Base-by-base conservation (phyloP, 768 basidiomycete genomes). In the Termitomyces sp. region DNA sequence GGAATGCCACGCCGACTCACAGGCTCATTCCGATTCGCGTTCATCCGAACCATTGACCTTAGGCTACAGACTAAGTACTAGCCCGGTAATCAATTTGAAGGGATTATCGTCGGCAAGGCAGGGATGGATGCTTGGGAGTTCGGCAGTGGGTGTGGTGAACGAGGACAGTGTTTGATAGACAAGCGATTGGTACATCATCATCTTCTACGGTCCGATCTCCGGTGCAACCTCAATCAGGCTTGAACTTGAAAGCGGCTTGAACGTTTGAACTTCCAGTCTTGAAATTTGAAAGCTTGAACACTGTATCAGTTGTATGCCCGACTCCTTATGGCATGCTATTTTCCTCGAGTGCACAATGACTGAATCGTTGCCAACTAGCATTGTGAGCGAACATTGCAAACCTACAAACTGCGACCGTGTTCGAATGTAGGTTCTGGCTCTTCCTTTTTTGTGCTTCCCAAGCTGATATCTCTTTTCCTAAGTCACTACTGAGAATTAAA, bases 21-120 rank as follows among this genome's bases (percentile, higher is more conserved):
- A 53, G 65, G 62, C 56, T 65, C 69, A 64, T 65, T 64, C 56
- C 65, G 66, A 61, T 64, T 64, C 53, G 61, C 46, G 42, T 58
- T 66, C 34, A 61, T 63, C 60, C 65, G 65, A 42, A 66, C 67
- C 66, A 70, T 70, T 57, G 42, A 56, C 37, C 18, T 55, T 24
- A 49, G 49, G 33, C 52, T 52, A 36, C 53, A 54, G 37, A 16
- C 20, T 48, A 39, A 33, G 47, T 55, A 46, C 36, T 47, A 51
- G 33, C 22, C 45, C 24, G 30, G 12, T n/a, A 51, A 45, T 56
- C 26, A 56, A 33, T 34, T 39, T 36, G 24, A 16, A 37, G 42
- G 14, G 32, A 40, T 46, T 43, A 50, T 53, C 39, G 62, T 62
- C 51, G 57, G 22, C 30, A 47, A 24, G 14, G 50, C 39, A 51